Percentiles rank a stretch among this genome's conserved stretches.
These are phyloP conservation scores for Escovopsis sp. DNA, from an alignment of 2,329 filamentous ascomycete species.

Conservation along the genomic window DNA sequence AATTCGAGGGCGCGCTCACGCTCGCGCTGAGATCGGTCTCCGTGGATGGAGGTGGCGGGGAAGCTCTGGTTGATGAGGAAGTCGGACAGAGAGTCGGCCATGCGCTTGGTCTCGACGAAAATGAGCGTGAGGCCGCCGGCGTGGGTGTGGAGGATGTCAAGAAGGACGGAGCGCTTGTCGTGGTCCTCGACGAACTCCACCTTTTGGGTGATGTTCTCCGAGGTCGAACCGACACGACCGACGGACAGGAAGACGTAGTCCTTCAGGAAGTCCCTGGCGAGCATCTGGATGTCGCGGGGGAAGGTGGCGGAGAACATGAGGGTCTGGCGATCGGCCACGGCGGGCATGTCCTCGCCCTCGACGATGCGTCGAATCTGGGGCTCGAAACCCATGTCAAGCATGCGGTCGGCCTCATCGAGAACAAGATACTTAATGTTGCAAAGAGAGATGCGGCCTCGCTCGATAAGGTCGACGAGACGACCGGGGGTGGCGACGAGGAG, in stretches of 20 bases:
- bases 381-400: slow-evolving; percentile 99
- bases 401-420: slow-evolving; percentile 97
- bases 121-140: slow-evolving; percentile 81
- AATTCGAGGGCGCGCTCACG: slow-evolving; percentile 95
- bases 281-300: slow-evolving; percentile 97
- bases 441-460: slow-evolving; percentile 94
- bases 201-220: slow-evolving; percentile 99
- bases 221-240: slow-evolving; percentile 94
- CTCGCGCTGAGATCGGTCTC: slow-evolving; percentile 95
- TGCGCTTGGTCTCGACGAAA: slow-evolving; percentile 99
- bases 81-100: slow-evolving; percentile 94
- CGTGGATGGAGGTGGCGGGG: slow-evolving; percentile 95
- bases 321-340: slow-evolving; percentile 70
- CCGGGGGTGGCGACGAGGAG: slow-evolving; percentile 92
- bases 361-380: slow-evolving; percentile 98
- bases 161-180: slow-evolving; percentile 94
- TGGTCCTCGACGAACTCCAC: slow-evolving; percentile 93
- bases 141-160: slow-evolving; percentile 94
- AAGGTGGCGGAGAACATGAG: slow-evolving; percentile 99
- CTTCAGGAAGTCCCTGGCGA: slow-evolving; percentile 95
- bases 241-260: slow-evolving; percentile 99
- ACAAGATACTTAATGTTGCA: slow-evolving; percentile 99
- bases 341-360: slow-evolving; percentile 95
- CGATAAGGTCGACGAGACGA: slow-evolving; percentile 93
- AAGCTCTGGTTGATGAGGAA: slow-evolving; percentile 98